Conservation (phyloP, 2,329 filamentous ascomycete genomes). For the Esteya vermicola region DNA sequence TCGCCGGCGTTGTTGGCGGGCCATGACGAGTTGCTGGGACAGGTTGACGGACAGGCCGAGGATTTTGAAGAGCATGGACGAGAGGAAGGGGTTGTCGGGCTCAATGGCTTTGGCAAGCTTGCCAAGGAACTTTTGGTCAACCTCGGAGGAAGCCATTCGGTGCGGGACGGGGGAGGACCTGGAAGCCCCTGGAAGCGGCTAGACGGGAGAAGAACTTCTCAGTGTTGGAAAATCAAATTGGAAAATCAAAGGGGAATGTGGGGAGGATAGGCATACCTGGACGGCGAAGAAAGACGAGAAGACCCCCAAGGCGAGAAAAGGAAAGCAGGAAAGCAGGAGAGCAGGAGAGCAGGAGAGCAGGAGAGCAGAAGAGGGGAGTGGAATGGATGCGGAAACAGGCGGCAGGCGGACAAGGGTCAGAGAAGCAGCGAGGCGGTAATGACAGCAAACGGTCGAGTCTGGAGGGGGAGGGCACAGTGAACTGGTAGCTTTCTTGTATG, state of each 20-base stretch:
- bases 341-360: too few relatives aligned
- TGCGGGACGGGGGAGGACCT: neutral
- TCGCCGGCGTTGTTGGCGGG: constrained; percentile 69
- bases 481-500: neutral
- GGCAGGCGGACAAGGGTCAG: too few relatives aligned
- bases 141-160: constrained; percentile 88
- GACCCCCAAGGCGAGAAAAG: too few relatives aligned
- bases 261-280: too few relatives aligned
- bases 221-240: too few relatives aligned
- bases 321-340: too few relatives aligned
- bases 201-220: too few relatives aligned
- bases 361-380: too few relatives aligned
- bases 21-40: constrained; percentile 67
- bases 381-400: too few relatives aligned
- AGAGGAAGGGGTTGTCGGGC: constrained; percentile 63
- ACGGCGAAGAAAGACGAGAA: too few relatives aligned
- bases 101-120: constrained; percentile 71
- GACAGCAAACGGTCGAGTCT: neutral
- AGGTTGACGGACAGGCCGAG: constrained; percentile 83
- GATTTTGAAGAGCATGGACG: constrained; percentile 75
- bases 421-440: neutral
- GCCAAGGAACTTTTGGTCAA: constrained; percentile 94
- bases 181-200: too few relatives aligned
- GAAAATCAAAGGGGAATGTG: too few relatives aligned
- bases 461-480: neutral